phyloP scores from a whole-genome alignment of 768 basidiomycete species.

The Lepiota brunneoincarnata region DNA sequence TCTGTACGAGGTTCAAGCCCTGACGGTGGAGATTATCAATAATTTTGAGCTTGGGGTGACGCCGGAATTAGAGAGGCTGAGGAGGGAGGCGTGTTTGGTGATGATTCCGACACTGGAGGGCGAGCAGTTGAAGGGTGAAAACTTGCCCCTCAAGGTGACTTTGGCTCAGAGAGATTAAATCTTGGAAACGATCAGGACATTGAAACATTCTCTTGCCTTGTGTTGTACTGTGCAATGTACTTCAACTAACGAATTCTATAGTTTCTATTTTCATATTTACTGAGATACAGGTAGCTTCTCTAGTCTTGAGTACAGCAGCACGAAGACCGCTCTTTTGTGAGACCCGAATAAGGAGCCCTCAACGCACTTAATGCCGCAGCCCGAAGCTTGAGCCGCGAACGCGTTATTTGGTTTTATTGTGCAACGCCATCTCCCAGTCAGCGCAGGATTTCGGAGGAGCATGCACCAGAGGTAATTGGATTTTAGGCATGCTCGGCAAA shows the following conservation, averaged over 20 bases:
- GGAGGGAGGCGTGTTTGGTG: constrained; percentile 43
- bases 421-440: not conserved
- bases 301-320: no score
- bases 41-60: constrained; percentile 54
- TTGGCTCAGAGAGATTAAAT: constrained; percentile 34
- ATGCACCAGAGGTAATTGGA: not conserved
- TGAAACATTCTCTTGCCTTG: not conserved
- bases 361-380: no score
- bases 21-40: constrained; percentile 56
- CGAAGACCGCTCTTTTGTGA: no score
- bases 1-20: constrained; percentile 52
- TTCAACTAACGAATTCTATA: not conserved
- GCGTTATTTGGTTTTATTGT: constrained; percentile 4
- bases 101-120: constrained; percentile 48
- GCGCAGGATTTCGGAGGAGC: not conserved
- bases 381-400: no score
- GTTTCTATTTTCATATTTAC: no score
- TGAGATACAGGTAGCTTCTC: no score
- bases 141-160: constrained; percentile 38
- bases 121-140: constrained; percentile 40
- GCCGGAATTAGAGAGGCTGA: constrained; percentile 35
- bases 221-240: not conserved
- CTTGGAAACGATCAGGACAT: not conserved
- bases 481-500: not conserved
- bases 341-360: no score